Conservation (phyloP, 768 basidiomycete genomes). For the Hygrocybe punicea region DNA sequence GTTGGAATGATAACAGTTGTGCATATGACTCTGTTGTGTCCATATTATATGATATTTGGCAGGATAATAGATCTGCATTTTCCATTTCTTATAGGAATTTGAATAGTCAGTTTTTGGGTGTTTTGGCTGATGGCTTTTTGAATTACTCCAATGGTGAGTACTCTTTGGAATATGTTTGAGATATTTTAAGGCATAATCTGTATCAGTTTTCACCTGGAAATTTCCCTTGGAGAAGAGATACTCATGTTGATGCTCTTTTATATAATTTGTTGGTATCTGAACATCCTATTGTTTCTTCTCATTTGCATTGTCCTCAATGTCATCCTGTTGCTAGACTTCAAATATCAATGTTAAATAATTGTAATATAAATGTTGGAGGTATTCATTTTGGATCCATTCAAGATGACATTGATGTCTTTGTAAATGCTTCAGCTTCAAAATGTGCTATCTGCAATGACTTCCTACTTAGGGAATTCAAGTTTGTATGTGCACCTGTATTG, state of each 20-base stretch:
- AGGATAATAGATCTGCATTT: conserved; percentile 1
- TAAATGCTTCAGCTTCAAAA: neutral
- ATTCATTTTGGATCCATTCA: neutral
- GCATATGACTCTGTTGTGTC: conserved; percentile 30
- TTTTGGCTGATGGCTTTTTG: conserved; percentile 1
- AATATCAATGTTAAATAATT: neutral
- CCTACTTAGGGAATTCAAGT: neutral
- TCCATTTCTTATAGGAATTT: conserved; percentile 1
- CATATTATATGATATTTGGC: conserved; percentile 23
- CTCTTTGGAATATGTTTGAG: neutral
- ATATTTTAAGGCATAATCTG: neutral
- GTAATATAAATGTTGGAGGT: neutral
- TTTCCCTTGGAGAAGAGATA: neutral
- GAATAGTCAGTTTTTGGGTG: neutral
- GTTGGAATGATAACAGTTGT: conserved; percentile 29
- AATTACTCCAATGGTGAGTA: conserved; percentile 1
- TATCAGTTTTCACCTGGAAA: neutral
- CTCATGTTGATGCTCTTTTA: neutral
- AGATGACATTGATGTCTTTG: neutral
- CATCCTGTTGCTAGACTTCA: neutral
- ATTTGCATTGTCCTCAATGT: neutral
- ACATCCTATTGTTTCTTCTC: neutral
- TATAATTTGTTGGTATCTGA: neutral
- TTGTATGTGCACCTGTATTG: neutral
- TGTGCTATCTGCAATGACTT: neutral